Percentiles rank a stretch among this genome's conserved stretches.
phyloP scores from a whole-genome alignment of 768 basidiomycete genomes.

The Amanita molliuscula region DNA sequence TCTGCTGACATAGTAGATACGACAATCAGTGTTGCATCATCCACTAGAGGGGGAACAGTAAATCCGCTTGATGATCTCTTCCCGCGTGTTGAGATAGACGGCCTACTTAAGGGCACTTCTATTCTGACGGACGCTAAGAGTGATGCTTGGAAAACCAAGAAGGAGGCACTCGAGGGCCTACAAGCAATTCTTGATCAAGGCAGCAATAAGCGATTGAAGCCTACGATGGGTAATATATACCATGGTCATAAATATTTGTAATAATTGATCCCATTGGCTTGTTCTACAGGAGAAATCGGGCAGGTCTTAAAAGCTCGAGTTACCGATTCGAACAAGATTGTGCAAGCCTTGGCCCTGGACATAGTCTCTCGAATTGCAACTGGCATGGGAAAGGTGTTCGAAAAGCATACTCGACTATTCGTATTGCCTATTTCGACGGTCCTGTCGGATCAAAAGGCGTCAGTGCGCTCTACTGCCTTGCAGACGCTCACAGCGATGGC shows the following conservation, averaged over 20 bases:
- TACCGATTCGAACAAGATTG: conserved; percentile 88
- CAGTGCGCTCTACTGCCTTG: conserved; percentile 68
- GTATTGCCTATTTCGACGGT: conserved; percentile 71
- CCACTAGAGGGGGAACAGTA: conserved; percentile 28
- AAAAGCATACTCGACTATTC: conserved; percentile 77
- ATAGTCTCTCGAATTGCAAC: conserved; percentile 82
- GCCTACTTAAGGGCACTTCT: conserved; percentile 71
- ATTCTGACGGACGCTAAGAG: conserved; percentile 80
- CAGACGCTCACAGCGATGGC: conserved; percentile 77
- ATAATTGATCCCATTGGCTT: neutral
- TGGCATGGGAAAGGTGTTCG: conserved; percentile 95
- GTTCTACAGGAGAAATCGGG: conserved; percentile 70
- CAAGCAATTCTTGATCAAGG: conserved; percentile 84
- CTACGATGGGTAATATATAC: conserved; percentile 60
- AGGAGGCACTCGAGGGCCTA: conserved; percentile 84
- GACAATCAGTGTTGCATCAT: conserved; percentile 28
- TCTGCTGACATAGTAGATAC: conserved; percentile 65
- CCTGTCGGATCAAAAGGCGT: conserved; percentile 87
- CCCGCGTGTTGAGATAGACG: conserved; percentile 89
- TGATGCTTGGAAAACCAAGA: conserved; percentile 95
- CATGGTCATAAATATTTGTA: neutral
- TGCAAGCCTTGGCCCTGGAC: conserved; percentile 84
- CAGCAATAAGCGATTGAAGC: conserved; percentile 85
- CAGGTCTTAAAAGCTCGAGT: conserved; percentile 82
- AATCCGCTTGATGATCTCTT: conserved; percentile 92